These are phyloP conservation scores for Thelonectria olida DNA, from an alignment of 2,329 filamentous ascomycete species.

Conservation along the genomic window DNA sequence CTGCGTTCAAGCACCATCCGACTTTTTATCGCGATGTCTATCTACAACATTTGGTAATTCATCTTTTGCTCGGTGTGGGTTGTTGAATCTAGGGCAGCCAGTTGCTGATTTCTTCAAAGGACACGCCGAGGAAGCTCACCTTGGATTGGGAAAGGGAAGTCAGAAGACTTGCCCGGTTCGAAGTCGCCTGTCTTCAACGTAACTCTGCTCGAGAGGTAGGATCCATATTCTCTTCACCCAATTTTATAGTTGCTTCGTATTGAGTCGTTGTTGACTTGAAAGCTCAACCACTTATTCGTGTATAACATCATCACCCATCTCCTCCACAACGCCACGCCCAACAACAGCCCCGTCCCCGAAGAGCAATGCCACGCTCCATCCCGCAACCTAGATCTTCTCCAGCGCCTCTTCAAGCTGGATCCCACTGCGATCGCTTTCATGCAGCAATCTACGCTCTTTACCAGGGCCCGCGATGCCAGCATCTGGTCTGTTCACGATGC, in stretches of 20 bases:
- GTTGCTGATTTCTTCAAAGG: neutral
- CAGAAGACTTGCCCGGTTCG: neutral
- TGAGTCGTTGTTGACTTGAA: neutral
- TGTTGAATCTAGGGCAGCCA: too few species aligned
- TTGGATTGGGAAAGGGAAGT: neutral
- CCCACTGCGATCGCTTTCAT: neutral
- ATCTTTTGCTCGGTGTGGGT: too few species aligned
- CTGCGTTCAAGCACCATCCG: neutral
- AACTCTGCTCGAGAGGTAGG: neutral
- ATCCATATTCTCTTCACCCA: neutral
- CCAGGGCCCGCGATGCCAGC: neutral
- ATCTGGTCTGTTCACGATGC: neutral
- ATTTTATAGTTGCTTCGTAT: neutral
- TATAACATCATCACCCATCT: neutral
- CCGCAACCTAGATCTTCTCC: neutral
- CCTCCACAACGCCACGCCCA: neutral
- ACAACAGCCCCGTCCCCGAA: neutral
- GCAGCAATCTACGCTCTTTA: neutral
- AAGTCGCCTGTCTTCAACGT: neutral
- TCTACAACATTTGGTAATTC: neutral
- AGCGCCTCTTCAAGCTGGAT: neutral
- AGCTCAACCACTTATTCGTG: neutral
- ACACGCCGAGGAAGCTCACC: neutral
- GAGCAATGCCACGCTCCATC: neutral
- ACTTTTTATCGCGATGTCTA: neutral